Conservation (phyloP, 306 rosid genomes). For the Prunus mira region DNA sequence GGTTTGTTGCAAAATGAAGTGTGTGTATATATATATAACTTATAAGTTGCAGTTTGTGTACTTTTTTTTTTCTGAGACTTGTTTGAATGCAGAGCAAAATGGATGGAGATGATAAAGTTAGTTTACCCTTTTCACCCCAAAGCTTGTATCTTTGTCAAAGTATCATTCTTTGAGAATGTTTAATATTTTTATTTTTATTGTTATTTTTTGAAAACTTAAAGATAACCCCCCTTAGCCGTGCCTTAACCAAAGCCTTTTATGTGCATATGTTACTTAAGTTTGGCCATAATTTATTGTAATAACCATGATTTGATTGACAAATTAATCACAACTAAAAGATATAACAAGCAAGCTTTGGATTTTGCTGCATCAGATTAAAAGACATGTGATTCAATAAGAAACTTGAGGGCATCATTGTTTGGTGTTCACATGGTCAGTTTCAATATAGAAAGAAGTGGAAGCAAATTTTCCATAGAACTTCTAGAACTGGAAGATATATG, state of each 20-base stretch:
- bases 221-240: background rate
- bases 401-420: background rate
- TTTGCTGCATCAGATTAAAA: no score
- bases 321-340: no score
- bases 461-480: background rate
- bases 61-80: background rate
- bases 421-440: background rate
- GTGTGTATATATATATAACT: background rate
- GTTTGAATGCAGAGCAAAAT: background rate
- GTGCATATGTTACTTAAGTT: background rate
- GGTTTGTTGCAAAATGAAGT: conserved; percentile 6
- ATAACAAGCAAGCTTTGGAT: no score
- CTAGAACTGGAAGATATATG: background rate
- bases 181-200: background rate
- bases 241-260: background rate
- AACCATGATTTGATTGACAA: background rate
- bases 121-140: background rate
- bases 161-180: conserved; percentile 2
- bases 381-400: no score
- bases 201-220: no score
- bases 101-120: background rate
- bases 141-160: background rate
- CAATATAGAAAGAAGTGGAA: background rate
- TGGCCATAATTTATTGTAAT: no score
- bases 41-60: background rate